phyloP scores from a whole-genome alignment of 495 filamentous ascomycete species.

The Tetracladium marchalianum region DNA sequence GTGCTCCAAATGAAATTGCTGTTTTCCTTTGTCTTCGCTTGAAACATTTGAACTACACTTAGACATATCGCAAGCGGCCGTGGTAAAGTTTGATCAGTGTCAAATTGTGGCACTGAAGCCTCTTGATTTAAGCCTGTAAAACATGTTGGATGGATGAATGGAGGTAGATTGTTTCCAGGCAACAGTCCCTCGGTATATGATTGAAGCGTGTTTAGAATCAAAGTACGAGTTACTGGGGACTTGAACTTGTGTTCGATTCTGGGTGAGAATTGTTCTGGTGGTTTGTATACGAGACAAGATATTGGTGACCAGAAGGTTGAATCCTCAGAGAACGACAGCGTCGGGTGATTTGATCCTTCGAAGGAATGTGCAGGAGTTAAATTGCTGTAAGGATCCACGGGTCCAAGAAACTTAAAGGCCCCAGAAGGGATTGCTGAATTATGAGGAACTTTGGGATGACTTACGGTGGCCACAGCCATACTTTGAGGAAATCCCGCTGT shows the following conservation, averaged over 20 bases:
- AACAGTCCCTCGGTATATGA: constrained; percentile 4
- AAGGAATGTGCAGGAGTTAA: too few species aligned
- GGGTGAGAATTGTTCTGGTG: neutral
- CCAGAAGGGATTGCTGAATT: too few species aligned
- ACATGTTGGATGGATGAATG: constrained; percentile 4
- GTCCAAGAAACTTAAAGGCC: too few species aligned
- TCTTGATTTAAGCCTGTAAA: neutral
- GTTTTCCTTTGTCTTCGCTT: constrained; percentile 5
- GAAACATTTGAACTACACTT: constrained; percentile 1
- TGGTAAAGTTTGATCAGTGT: neutral
- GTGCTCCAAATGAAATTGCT: constrained; percentile 6
- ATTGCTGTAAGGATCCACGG: too few species aligned
- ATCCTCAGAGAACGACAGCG: too few species aligned
- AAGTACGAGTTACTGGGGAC: neutral
- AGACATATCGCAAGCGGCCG: constrained; percentile 1
- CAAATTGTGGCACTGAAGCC: neutral
- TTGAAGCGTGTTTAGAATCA: neutral
- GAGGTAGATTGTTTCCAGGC: neutral
- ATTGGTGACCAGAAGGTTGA: too few species aligned
- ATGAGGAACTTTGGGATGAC: too few species aligned
- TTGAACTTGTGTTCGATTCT: neutral
- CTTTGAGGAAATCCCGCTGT: too few species aligned
- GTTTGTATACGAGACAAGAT: neutral
- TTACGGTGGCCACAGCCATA: too few species aligned
- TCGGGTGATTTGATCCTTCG: too few species aligned